Conservation (phyloP, 148 eudicot species). For the Fagopyrum esculentum region DNA sequence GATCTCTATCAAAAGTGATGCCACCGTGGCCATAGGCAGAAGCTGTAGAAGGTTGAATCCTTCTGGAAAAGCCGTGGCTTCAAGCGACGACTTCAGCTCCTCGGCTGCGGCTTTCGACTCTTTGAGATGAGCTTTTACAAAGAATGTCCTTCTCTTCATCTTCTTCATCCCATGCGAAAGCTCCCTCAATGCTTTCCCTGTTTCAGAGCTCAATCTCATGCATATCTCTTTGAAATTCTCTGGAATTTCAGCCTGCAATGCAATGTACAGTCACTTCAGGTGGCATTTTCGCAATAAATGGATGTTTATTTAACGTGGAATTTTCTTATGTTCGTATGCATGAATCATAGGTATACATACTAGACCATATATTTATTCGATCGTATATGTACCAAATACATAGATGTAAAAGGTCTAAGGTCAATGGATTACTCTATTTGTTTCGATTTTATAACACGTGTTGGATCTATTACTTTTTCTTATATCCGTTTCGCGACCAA, state of each 20-base stretch:
- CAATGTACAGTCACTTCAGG: not conserved
- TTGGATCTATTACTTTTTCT: too few species aligned
- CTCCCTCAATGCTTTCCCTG: slow-evolving; percentile 29
- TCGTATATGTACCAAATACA: too few species aligned
- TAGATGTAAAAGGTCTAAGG: too few species aligned
- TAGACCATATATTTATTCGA: too few species aligned
- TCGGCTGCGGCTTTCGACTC: slow-evolving; percentile 25
- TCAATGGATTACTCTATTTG: too few species aligned
- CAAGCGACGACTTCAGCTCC: slow-evolving; percentile 25
- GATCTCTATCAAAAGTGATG: slow-evolving; percentile 47
- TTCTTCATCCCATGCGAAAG: slow-evolving; percentile 23
- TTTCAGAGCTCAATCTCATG: slow-evolving; percentile 26
- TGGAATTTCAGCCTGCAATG: not conserved
- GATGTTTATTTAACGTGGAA: too few species aligned
- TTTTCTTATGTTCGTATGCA: too few species aligned
- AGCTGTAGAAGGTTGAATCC: slow-evolving; percentile 30
- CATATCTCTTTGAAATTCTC: slow-evolving; percentile 22
- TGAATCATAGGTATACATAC: too few species aligned
- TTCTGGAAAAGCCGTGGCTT: slow-evolving; percentile 17
- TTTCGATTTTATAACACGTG: too few species aligned
- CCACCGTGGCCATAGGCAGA: slow-evolving; percentile 43
- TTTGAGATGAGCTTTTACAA: slow-evolving; percentile 17
- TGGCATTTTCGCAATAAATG: too few species aligned
- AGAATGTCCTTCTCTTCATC: slow-evolving; percentile 18
- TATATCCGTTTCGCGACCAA: too few species aligned